A percentile compares a stretch with the other conserved stretches of the same genome.
These are phyloP conservation scores for Fusarium sp. DNA, from an alignment of 2,329 filamentous ascomycete species.

Conservation along the genomic window DNA sequence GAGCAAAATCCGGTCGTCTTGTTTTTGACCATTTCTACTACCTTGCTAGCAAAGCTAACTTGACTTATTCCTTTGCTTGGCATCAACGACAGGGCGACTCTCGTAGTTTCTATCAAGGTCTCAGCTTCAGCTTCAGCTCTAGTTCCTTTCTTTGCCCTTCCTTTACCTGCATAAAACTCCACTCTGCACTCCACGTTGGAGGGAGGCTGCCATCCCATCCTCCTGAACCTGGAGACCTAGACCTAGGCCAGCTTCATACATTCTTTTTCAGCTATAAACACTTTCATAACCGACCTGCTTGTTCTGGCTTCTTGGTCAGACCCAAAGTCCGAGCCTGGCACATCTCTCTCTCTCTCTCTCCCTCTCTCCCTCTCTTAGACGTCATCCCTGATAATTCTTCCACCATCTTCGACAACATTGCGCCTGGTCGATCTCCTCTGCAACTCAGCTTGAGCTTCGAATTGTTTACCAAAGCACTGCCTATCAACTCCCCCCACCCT, in stretches of 20 bases:
- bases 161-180: conserved; percentile 43
- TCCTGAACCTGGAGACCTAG: not conserved
- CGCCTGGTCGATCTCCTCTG: conserved; percentile 13
- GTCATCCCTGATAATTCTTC: conserved; percentile 30
- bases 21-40: not conserved
- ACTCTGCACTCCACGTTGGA: conserved; percentile 39
- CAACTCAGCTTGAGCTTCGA: conserved; percentile 10
- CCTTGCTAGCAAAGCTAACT: not conserved
- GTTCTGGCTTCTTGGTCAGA: conserved; percentile 20
- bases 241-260: conserved; percentile 5
- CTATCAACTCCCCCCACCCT: conserved; percentile 35
- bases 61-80: not conserved
- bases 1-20: not conserved
- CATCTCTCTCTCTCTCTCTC: conserved; percentile 9
- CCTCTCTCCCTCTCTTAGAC: not conserved
- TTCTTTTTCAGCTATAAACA: conserved; percentile 20
- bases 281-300: conserved; percentile 22
- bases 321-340: not conserved
- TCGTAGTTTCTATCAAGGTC: not conserved
- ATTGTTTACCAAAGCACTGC: conserved; percentile 7
- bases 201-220: conserved; percentile 22
- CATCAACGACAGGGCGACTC: not conserved
- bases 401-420: conserved; percentile 28
- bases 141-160: conserved; percentile 1
- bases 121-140: conserved; percentile 22